Evolutionary conservation across 139 green algal genomes (phyloP).

Genomic region (Chlorella sp.): DNA sequence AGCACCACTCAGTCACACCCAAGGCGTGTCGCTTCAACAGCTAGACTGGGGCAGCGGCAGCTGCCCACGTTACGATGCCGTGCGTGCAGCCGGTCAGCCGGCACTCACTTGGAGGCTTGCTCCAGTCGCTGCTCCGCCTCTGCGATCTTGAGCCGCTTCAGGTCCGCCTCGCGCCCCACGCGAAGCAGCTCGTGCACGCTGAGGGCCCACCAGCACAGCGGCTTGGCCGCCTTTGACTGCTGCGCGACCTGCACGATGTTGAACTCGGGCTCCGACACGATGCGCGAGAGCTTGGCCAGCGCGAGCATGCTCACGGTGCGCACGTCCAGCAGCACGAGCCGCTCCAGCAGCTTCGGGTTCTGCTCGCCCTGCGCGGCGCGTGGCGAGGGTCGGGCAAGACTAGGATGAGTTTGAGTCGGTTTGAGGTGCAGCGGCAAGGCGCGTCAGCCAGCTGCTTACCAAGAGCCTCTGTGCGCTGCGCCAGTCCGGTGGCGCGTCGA

Average conservation of each 20-base stretch:
- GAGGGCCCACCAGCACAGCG: conserved; percentile 36
- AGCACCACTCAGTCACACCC: no score
- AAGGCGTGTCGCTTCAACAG: no score
- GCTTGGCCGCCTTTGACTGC: conserved; percentile 25
- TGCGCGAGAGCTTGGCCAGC: conserved; percentile 19
- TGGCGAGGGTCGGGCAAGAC: no score
- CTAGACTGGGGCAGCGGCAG: no score
- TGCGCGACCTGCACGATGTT: conserved; percentile 25
- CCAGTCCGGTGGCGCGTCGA: conserved; percentile 31
- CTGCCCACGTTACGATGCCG: no score
- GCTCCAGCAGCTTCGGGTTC: conserved; percentile 30
- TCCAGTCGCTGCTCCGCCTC: conserved; percentile 30
- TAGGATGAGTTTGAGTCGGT: no score
- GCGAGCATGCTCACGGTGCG: neutral
- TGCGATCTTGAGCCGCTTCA: conserved; percentile 15
- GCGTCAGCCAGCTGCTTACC: no score
- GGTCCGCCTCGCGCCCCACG: conserved; percentile 10
- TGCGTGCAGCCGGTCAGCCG: no score
- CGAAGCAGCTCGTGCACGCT: conserved; percentile 26
- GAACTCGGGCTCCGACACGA: conserved; percentile 34
- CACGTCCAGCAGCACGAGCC: conserved; percentile 12
- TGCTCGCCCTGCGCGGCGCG: conserved; percentile 29
- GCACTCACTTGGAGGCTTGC: neutral
- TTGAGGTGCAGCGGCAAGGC: no score
- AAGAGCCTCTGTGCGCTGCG: conserved; percentile 15